Conservation (phyloP, 352 stramenopile species). For the Globisporangium emineosum region DNA sequence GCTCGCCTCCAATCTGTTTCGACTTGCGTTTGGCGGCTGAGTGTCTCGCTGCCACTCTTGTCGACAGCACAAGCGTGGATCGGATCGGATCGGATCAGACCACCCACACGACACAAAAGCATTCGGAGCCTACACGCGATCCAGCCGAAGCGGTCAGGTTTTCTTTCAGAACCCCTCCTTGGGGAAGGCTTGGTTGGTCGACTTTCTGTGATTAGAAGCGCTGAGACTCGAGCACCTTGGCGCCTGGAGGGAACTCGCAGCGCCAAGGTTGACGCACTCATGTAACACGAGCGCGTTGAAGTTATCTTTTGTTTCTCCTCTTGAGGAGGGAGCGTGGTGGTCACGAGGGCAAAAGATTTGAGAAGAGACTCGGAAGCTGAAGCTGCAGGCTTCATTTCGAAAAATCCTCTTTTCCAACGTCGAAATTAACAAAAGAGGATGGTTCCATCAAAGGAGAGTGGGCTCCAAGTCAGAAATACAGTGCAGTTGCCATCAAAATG, state of each 20-base stretch:
- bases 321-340: too few species aligned
- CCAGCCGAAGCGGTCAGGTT: too few species aligned
- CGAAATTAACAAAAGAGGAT: background rate
- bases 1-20: too few species aligned
- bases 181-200: background rate
- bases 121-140: background rate
- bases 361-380: background rate
- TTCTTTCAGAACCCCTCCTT: too few species aligned
- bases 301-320: constrained; percentile 1
- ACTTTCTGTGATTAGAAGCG: background rate
- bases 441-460: background rate
- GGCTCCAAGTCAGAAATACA: background rate
- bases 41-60: background rate
- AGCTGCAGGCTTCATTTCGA: background rate
- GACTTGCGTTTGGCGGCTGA: background rate
- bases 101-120: background rate
- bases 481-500: background rate
- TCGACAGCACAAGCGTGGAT: background rate
- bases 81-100: background rate
- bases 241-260: background rate
- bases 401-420: background rate
- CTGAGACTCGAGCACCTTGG: background rate
- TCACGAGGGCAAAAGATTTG: too few species aligned
- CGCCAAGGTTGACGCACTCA: background rate
- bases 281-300: background rate